Evolutionary conservation across 768 basidiomycete species (phyloP).

Genomic region (Piloderma croceum): DNA sequence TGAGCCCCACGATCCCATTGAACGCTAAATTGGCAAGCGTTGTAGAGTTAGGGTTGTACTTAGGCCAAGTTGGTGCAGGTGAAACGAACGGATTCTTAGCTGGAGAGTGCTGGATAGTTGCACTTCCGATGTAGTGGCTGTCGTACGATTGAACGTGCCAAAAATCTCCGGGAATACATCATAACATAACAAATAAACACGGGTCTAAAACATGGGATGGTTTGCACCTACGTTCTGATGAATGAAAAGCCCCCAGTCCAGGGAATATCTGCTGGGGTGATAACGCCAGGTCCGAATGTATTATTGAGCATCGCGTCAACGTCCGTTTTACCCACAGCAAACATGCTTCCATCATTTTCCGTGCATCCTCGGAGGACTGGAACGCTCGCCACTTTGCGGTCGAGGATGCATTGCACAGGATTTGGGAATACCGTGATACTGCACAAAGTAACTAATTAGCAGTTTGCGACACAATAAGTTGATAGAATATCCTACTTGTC

Average conservation of each 20-base stretch:
- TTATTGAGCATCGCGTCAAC: slow-evolving; percentile 9
- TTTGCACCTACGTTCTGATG: slow-evolving; percentile 13
- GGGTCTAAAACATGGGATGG: neutral
- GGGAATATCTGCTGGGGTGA: slow-evolving; percentile 16
- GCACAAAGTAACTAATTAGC: slow-evolving; percentile 6
- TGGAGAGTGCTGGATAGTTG: slow-evolving; percentile 19
- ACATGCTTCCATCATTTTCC: slow-evolving; percentile 15
- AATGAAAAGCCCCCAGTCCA: slow-evolving; percentile 18
- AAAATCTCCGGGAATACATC: slow-evolving; percentile 18
- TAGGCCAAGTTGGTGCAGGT: slow-evolving; percentile 16
- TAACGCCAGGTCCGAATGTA: slow-evolving; percentile 1
- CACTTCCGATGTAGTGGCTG: slow-evolving; percentile 17
- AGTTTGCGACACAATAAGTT: too few relatives aligned
- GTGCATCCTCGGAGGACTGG: slow-evolving; percentile 16
- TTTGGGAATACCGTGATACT: slow-evolving; percentile 8
- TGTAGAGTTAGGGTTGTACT: slow-evolving; percentile 11
- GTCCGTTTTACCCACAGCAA: slow-evolving; percentile 10
- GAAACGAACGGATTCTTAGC: slow-evolving; percentile 12
- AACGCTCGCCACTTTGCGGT: slow-evolving; percentile 9
- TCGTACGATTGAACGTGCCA: slow-evolving; percentile 20
- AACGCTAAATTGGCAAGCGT: slow-evolving; percentile 18
- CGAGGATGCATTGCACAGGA: slow-evolving; percentile 12
- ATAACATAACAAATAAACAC: neutral
- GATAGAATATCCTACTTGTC: too few relatives aligned
- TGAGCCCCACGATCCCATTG: slow-evolving; percentile 12